These are phyloP conservation scores for Xylaria flabelliformis DNA, from an alignment of 495 filamentous ascomycete genomes.

Conservation along the genomic window DNA sequence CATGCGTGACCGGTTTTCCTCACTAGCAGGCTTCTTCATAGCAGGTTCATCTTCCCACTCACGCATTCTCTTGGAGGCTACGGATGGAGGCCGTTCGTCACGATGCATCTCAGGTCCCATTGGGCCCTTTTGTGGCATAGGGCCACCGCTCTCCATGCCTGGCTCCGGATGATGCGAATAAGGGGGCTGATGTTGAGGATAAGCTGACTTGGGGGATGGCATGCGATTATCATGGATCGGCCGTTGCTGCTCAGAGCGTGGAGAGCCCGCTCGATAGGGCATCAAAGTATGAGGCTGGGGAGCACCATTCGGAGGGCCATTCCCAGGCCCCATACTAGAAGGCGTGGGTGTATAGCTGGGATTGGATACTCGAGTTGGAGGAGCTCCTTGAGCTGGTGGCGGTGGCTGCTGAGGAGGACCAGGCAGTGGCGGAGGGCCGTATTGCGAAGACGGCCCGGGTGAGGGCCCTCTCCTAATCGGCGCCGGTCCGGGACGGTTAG, in stretches of 20 bases:
- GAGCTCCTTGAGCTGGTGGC: slow-evolving; percentile 44
- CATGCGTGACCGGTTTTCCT: slow-evolving; percentile 84
- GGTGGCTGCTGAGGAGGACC: slow-evolving; percentile 56
- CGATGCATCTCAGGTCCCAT: slow-evolving; percentile 60
- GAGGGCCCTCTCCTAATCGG: slow-evolving; percentile 53
- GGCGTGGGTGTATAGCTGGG: slow-evolving; percentile 72
- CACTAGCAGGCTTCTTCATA: slow-evolving; percentile 84
- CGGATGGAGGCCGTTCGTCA: slow-evolving; percentile 81
- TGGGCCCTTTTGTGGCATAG: slow-evolving; percentile 59
- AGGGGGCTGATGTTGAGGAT: slow-evolving; percentile 79
- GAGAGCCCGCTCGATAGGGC: slow-evolving; percentile 78
- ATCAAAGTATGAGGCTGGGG: slow-evolving; percentile 72
- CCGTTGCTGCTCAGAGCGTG: slow-evolving; percentile 77
- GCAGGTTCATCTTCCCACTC: slow-evolving; percentile 89
- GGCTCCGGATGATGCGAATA: slow-evolving; percentile 70
- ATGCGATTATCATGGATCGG: slow-evolving; percentile 85
- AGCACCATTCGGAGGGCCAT: slow-evolving; percentile 64
- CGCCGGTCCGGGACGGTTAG: slow-evolving; percentile 62
- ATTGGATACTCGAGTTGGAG: slow-evolving; percentile 69
- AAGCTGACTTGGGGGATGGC: slow-evolving; percentile 81
- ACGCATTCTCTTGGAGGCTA: slow-evolving; percentile 80
- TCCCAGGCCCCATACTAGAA: slow-evolving; percentile 51
- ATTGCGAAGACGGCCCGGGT: slow-evolving; percentile 62
- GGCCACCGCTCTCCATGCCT: slow-evolving; percentile 57
- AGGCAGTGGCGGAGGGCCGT: slow-evolving; percentile 61